Percentiles rank a stretch among this genome's conserved stretches.
phyloP scores from a whole-genome alignment of 768 basidiomycete genomes.

The Lactarius akahatsu region DNA sequence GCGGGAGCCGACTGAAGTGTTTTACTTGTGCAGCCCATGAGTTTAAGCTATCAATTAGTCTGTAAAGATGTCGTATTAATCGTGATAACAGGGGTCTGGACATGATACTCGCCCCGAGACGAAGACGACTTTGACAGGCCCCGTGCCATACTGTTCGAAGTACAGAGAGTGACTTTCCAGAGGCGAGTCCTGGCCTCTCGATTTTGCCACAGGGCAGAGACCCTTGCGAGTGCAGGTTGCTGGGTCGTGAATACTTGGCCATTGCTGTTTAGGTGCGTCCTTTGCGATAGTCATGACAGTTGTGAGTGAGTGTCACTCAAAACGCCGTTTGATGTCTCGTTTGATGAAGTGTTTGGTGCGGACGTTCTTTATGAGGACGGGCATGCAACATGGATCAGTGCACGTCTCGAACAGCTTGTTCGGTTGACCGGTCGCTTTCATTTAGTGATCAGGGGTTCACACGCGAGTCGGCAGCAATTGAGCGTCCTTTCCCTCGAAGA shows the following conservation, averaged over 20 bases:
- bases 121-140: constrained; percentile 63
- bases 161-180: constrained; percentile 74
- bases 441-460: constrained; percentile 35
- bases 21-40: constrained; percentile 65
- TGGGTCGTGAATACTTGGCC: constrained; percentile 54
- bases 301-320: no score
- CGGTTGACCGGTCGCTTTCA: constrained; percentile 52
- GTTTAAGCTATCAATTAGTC: constrained; percentile 62
- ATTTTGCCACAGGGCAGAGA: constrained; percentile 64
- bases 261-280: constrained; percentile 25
- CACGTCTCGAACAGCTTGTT: constrained; percentile 41
- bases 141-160: constrained; percentile 73
- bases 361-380: constrained; percentile 54
- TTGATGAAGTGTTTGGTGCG: constrained; percentile 52
- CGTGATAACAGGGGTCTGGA: neutral
- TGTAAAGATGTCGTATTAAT: constrained; percentile 31
- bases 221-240: constrained; percentile 65
- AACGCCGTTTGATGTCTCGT: constrained; percentile 37
- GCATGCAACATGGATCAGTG: constrained; percentile 48
- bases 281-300: neutral
- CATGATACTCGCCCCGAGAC: constrained; percentile 61
- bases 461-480: no score
- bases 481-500: no score
- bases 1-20: constrained; percentile 52
- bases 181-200: constrained; percentile 43